Percentiles rank a stretch among this genome's conserved stretches.
Evolutionary conservation across 352 stramenopile species (phyloP).

Genomic region (Pythium periplocum): DNA sequence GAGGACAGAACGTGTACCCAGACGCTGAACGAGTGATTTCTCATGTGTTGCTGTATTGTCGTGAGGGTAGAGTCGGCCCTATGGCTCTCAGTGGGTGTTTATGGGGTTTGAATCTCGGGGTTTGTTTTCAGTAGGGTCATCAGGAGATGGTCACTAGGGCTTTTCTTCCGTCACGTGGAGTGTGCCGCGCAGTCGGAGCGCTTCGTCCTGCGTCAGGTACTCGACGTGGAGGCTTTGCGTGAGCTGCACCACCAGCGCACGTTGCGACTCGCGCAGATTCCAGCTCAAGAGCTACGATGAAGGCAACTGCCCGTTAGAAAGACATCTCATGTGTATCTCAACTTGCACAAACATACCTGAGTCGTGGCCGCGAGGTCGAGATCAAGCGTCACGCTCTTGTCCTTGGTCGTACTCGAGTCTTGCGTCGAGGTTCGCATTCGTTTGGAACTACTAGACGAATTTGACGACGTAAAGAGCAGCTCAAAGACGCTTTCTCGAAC

Average conservation of each 20-base stretch:
- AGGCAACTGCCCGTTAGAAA: background rate
- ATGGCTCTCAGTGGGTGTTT: too few relatives aligned
- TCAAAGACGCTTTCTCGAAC: constrained; percentile 57
- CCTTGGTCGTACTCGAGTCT: constrained; percentile 6
- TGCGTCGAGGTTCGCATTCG: too few relatives aligned
- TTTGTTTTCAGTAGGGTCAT: too few relatives aligned
- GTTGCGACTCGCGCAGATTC: constrained; percentile 17
- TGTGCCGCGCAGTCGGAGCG: too few relatives aligned
- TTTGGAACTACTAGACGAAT: constrained; percentile 2
- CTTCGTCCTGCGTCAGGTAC: constrained; percentile 21
- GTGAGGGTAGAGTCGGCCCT: too few relatives aligned
- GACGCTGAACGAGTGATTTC: too few relatives aligned
- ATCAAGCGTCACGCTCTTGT: constrained; percentile 16
- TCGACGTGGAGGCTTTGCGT: constrained; percentile 14
- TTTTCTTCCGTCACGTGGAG: too few relatives aligned
- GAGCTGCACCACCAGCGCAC: constrained; percentile 13
- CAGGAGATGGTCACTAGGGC: too few relatives aligned
- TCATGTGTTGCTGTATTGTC: too few relatives aligned
- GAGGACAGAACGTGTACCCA: too few relatives aligned
- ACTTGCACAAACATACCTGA: constrained; percentile 10
- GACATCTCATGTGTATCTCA: background rate
- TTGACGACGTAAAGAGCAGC: constrained; percentile 30
- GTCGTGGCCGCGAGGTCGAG: constrained; percentile 9
- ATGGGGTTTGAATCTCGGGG: too few relatives aligned
- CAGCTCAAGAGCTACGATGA: constrained; percentile 12